Evolutionary conservation across 345 rosid species (phyloP), one percentile per base, ranked within the genome.

Genomic region (Gossypium rotundifolium): DNA sequence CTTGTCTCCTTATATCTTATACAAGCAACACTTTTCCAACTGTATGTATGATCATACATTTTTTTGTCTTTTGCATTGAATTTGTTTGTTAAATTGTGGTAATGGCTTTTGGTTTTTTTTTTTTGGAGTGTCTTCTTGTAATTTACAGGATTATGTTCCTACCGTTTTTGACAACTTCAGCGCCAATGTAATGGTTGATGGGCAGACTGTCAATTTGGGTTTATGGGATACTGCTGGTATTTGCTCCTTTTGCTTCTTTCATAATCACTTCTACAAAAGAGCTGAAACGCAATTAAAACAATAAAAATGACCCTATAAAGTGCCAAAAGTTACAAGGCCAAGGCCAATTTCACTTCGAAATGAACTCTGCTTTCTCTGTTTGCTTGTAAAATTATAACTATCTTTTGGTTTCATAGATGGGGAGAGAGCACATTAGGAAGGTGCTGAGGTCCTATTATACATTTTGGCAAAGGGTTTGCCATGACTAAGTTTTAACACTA

Each of bases 141-240:
- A 9, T 67, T 57, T 23, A 62, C 79, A 87, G 88, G 93, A 87
- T 78, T 86, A 89, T 81, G 91, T 89, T 63, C 93, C 93, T 2
- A 89, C 93, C 61, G 93, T 89, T 22, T 93, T 93, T 83, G 98
- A 93, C 78, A 91, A 93, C 80, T 93, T 93, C 79, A 93, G 97
- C 81, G 97, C 98, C n/a, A 93, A 93, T 81, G 94, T 91, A 62
- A 77, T 85, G 76, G 98, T 87, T 59, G 94, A 93, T 85, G 97
- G 97, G 16, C 85, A 82, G 76, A 91, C 88, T 29, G 91, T 93
- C 75, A 91, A 93, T 81, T 82, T 93, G 62, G 98, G 97, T 57
- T 83, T 93, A 42, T 93, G 98, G 98, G 97, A 93, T 74, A 93
- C 98, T 75, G 98, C 98, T 40, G 98, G 98, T 93, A 82, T 93